These are phyloP conservation scores for Neoscytalidium dimidiatum DNA, from an alignment of 2,329 filamentous ascomycete genomes.

Conservation along the genomic window DNA sequence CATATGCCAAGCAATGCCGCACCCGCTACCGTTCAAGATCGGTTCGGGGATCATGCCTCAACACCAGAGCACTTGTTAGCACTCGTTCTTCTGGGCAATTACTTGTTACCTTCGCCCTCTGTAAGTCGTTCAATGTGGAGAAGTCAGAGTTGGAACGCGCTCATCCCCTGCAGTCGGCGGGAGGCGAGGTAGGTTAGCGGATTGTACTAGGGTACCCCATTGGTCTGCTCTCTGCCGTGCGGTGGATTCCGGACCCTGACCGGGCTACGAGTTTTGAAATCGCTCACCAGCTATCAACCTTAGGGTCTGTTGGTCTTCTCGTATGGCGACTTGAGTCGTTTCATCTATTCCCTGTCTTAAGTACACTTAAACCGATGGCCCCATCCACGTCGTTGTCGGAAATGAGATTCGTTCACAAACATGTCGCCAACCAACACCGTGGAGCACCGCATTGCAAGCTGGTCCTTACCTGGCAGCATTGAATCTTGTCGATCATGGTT, in stretches of 20 bases:
- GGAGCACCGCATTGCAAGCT: background rate
- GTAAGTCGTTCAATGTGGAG: background rate
- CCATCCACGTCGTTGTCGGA: background rate
- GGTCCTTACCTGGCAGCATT: background rate
- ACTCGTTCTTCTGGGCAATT: background rate
- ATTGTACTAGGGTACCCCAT: background rate
- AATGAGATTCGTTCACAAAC: background rate
- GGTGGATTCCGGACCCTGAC: background rate
- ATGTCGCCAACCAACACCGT: background rate
- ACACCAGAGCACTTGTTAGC: background rate
- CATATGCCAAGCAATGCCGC: background rate
- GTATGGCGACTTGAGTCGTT: background rate
- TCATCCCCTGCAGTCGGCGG: background rate
- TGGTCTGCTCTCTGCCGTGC: background rate
- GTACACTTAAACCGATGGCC: background rate
- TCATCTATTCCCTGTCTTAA: background rate
- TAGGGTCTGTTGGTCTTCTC: background rate
- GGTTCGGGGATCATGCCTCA: background rate
- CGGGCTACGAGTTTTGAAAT: background rate
- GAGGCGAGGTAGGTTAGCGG: background rate
- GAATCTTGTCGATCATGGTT: background rate
- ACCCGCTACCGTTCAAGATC: background rate
- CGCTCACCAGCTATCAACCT: background rate
- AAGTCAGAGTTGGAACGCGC: background rate
- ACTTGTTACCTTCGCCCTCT: background rate